These are phyloP conservation scores for Stagonosporopsis tanaceti DNA, from an alignment of 2,329 filamentous ascomycete genomes.

Conservation along the genomic window DNA sequence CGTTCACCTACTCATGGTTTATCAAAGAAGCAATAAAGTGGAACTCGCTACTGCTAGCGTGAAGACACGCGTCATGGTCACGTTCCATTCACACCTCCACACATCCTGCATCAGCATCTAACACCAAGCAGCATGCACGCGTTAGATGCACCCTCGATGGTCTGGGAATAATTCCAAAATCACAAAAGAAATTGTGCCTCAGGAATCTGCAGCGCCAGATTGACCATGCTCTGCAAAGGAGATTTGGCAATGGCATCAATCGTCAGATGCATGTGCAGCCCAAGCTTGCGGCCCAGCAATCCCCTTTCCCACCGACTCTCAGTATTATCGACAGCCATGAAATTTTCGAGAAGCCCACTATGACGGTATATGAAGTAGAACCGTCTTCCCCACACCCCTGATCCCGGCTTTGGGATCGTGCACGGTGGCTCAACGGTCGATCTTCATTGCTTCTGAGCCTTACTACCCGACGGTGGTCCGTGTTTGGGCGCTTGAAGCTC, in stretches of 20 bases:
- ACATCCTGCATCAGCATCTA: neutral
- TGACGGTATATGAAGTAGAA: slow-evolving; percentile 1
- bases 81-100: neutral
- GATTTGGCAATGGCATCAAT: slow-evolving; percentile 1
- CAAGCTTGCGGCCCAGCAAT: neutral
- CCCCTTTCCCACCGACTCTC: neutral
- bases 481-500: slow-evolving; percentile 1
- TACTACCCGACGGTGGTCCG: slow-evolving; percentile 6
- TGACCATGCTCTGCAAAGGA: neutral
- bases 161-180: neutral
- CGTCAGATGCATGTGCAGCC: neutral
- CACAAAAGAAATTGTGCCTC: neutral
- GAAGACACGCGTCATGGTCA: neutral
- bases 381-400: slow-evolving; percentile 1
- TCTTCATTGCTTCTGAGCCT: slow-evolving; percentile 1
- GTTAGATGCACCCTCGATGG: neutral
- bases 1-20: too few relatives aligned
- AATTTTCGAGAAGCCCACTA: neutral
- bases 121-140: neutral
- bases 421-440: slow-evolving; percentile 5
- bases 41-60: slow-evolving; percentile 1
- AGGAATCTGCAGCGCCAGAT: neutral
- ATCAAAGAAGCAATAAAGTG: neutral
- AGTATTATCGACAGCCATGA: neutral
- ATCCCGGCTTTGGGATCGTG: slow-evolving; percentile 10